A percentile compares a stretch with the other conserved stretches of the same genome.
phyloP scores from a whole-genome alignment of 208 protist genomes.

The Vickermania ingenoplastis region DNA sequence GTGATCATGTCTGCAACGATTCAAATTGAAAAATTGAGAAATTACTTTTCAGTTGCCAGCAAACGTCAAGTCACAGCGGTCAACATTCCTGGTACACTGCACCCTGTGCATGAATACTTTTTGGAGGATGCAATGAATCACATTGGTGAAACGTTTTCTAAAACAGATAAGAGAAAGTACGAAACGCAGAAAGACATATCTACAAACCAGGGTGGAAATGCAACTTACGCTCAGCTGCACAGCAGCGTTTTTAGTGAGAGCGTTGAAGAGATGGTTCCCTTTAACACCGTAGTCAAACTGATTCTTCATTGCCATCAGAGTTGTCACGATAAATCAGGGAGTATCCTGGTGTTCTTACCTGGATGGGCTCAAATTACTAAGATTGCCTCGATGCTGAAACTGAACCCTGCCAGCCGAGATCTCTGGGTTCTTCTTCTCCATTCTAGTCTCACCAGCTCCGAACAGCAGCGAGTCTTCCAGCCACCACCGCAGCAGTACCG shows the following conservation, averaged over 20 bases:
- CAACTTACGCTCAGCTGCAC: constrained; percentile 53
- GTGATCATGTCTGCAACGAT: constrained; percentile 96
- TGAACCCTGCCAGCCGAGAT: constrained; percentile 25
- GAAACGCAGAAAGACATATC: not conserved
- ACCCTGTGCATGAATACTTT: constrained; percentile 76
- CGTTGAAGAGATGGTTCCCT: constrained; percentile 53
- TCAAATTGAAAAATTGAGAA: constrained; percentile 57
- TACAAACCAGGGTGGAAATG: not conserved
- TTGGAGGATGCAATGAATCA: constrained; percentile 73
- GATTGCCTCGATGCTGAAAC: constrained; percentile 40
- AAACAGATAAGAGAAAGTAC: not conserved
- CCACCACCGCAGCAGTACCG: constrained; percentile 55
- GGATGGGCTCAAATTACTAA: constrained; percentile 84
- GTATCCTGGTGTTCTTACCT: constrained; percentile 85
- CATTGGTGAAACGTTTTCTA: constrained; percentile 9
- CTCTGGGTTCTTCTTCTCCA: constrained; percentile 85
- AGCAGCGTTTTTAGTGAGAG: constrained; percentile 45
- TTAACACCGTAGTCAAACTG: constrained; percentile 55
- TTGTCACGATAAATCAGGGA: constrained; percentile 31
- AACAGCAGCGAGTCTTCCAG: constrained; percentile 89
- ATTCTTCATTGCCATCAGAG: constrained; percentile 47
- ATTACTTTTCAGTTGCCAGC: constrained; percentile 51
- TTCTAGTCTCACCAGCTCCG: constrained; percentile 75
- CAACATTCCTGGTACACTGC: constrained; percentile 77
- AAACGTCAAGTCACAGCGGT: constrained; percentile 33